Evolutionary conservation across 805 yeast species (phyloP).

Genomic region (Yarrowia yakushimensis): DNA sequence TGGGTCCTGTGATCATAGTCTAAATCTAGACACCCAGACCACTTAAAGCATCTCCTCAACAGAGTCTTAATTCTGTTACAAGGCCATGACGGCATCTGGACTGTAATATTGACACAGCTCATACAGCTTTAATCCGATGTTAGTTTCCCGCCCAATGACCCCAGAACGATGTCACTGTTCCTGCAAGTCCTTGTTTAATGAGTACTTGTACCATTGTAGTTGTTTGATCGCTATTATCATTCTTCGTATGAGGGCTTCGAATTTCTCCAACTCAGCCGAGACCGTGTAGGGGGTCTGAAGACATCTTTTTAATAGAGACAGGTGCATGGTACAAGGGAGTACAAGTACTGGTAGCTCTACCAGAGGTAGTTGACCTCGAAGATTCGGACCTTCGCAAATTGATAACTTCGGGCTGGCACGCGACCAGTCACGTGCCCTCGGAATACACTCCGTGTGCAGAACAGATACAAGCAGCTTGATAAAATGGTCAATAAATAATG

Average conservation of each 20-base stretch:
- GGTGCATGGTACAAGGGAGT: too few species aligned
- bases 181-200: neutral
- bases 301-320: too few species aligned
- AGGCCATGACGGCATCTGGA: neutral
- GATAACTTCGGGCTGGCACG: neutral
- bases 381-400: too few species aligned
- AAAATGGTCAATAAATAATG: neutral
- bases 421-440: neutral
- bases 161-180: neutral
- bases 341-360: too few species aligned
- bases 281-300: too few species aligned
- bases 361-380: neutral
- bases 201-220: too few species aligned
- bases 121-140: neutral
- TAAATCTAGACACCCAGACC: too few species aligned
- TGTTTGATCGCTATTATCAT: too few species aligned
- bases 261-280: too few species aligned
- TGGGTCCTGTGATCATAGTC: neutral
- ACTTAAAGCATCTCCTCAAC: too few species aligned
- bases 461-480: neutral
- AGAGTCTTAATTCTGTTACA: neutral
- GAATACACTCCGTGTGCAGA: too few species aligned
- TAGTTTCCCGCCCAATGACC: neutral
- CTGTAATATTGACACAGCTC: neutral
- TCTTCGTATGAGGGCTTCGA: too few species aligned